Evolutionary conservation across 2,329 filamentous ascomycete species (phyloP).

Genomic region (Hypomyces rosellus): DNA sequence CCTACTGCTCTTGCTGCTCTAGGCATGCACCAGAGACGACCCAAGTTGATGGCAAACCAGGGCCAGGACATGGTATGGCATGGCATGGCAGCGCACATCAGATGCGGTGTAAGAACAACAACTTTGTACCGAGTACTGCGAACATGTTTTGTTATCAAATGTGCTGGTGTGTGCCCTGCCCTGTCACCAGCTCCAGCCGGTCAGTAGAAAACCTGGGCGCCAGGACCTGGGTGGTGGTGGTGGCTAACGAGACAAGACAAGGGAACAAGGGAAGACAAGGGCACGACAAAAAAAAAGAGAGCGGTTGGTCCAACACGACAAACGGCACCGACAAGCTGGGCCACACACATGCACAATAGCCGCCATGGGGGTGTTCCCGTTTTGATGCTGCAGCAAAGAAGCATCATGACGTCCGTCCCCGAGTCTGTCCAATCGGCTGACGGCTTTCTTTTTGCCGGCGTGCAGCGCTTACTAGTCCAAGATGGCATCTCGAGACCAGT

Average conservation of each 20-base stretch:
- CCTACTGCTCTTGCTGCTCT: neutral
- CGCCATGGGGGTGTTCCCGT: conserved; percentile 7
- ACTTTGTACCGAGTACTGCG: neutral
- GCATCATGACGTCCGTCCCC: conserved; percentile 14
- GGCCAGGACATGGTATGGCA: no score
- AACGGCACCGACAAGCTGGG: conserved; percentile 12
- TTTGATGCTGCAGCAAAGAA: conserved; percentile 4
- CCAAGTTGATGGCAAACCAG: no score
- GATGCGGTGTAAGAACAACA: conserved; percentile 8
- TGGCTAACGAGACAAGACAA: no score
- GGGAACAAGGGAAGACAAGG: neutral
- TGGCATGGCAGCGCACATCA: conserved; percentile 6
- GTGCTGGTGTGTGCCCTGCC: no score
- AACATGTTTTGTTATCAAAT: no score
- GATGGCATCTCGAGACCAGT: conserved; percentile 1
- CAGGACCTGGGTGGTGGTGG: neutral
- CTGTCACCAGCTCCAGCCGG: neutral
- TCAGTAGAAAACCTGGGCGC: neutral
- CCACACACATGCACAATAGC: conserved; percentile 1
- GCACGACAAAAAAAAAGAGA: conserved; percentile 2
- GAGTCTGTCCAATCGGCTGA: conserved; percentile 13
- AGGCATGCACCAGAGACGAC: neutral
- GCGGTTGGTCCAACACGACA: neutral
- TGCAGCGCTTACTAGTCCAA: conserved; percentile 10
- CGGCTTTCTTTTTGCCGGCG: conserved; percentile 3